Evolutionary conservation across 495 filamentous ascomycete species (phyloP).

Genomic region (Neurospora sp.): DNA sequence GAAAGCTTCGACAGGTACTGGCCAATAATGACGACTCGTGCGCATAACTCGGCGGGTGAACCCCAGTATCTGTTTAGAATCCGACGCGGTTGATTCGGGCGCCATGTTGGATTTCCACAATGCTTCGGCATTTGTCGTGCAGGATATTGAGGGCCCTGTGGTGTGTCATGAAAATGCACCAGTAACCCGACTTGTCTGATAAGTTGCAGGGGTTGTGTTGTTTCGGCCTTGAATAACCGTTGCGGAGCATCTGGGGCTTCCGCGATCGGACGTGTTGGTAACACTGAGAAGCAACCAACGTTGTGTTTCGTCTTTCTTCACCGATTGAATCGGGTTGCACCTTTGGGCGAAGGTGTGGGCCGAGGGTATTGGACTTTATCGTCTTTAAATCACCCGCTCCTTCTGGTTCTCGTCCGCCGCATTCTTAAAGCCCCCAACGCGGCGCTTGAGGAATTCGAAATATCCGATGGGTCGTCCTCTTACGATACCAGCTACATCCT

Average conservation of each 20-base stretch:
- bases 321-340: not conserved
- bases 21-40: not conserved
- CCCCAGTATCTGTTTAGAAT: not conserved
- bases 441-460: conserved; percentile 50
- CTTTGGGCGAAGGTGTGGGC: not conserved
- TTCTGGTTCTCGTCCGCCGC: conserved; percentile 56
- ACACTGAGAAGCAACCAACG: not conserved
- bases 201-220: not conserved
- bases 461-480: conserved; percentile 64
- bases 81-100: not conserved
- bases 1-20: not conserved
- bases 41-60: not conserved
- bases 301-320: not conserved
- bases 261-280: not conserved
- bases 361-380: not conserved
- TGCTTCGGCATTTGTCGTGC: not conserved
- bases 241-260: not conserved
- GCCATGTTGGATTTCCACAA: not conserved
- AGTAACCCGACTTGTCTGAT: not conserved
- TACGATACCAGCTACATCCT: conserved; percentile 44
- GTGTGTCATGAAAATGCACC: not conserved
- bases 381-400: conserved; percentile 43
- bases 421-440: conserved; percentile 5
- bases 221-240: not conserved
- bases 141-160: not conserved